Conservation (phyloP, 148 eudicot species). For the Rhododendron henanense region DNA sequence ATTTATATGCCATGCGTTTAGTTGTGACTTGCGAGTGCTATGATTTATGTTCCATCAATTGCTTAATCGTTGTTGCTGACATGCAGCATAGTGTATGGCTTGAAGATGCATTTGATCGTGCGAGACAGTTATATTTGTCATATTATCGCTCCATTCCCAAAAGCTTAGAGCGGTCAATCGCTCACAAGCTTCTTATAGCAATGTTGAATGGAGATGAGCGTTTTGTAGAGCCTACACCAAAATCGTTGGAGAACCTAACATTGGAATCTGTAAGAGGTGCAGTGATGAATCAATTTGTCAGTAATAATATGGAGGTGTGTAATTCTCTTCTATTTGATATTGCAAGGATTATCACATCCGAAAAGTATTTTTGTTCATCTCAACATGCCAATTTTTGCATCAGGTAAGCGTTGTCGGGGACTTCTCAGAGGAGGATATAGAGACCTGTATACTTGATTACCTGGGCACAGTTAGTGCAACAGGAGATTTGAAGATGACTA, state of each 20-base stretch:
- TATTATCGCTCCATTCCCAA: slow-evolving; percentile 95
- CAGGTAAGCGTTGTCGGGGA: slow-evolving; percentile 98
- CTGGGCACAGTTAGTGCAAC: slow-evolving; percentile 75
- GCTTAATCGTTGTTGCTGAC: slow-evolving; percentile 14
- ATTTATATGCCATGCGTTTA: not conserved
- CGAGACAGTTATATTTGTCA: slow-evolving; percentile 88
- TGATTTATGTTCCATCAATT: not conserved
- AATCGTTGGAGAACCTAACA: slow-evolving; percentile 65
- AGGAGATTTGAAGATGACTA: slow-evolving; percentile 37
- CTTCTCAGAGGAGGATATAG: slow-evolving; percentile 92
- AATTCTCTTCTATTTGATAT: slow-evolving; percentile 1
- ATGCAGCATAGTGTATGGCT: slow-evolving; percentile 99
- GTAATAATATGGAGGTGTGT: slow-evolving; percentile 92
- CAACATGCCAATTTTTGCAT: slow-evolving; percentile 6
- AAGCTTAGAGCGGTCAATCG: slow-evolving; percentile 97
- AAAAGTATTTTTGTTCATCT: not conserved
- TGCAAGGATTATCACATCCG: not conserved
- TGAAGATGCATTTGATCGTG: slow-evolving; percentile 98
- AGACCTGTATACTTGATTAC: slow-evolving; percentile 94
- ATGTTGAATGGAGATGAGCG: slow-evolving; percentile 98
- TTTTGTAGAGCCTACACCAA: slow-evolving; percentile 96
- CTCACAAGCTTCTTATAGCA: slow-evolving; percentile 88
- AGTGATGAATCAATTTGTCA: slow-evolving; percentile 84
- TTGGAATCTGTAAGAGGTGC: slow-evolving; percentile 81
- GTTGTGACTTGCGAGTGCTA: not conserved